Percentiles rank a stretch among this genome's conserved stretches.
phyloP scores from a whole-genome alignment of 768 basidiomycete genomes.

The Pleurotus tuber-regium region DNA sequence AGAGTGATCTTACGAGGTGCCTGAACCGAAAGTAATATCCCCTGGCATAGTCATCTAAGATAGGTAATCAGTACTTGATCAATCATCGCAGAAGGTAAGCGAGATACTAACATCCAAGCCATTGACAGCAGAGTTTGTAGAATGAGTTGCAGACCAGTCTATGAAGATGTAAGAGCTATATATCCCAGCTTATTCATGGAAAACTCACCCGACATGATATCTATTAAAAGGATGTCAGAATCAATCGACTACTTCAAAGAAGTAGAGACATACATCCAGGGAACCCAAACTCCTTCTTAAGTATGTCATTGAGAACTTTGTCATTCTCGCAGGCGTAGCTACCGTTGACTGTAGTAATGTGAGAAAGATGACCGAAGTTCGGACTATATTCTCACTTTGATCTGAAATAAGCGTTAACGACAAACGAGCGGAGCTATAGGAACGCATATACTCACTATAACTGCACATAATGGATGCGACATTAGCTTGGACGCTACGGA shows the following conservation, averaged over 20 bases:
- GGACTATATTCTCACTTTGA: slow-evolving; percentile 27
- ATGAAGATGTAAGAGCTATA: too few species aligned
- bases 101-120: slow-evolving; percentile 57
- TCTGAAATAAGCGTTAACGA: too few species aligned
- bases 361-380: too few species aligned
- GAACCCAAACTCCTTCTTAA: slow-evolving; percentile 76
- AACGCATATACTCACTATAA: slow-evolving; percentile 57
- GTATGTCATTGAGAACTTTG: slow-evolving; percentile 63
- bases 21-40: slow-evolving; percentile 45
- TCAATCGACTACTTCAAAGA: background rate
- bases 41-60: slow-evolving; percentile 79
- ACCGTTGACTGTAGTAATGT: slow-evolving; percentile 58
- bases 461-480: slow-evolving; percentile 75
- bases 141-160: slow-evolving; percentile 68
- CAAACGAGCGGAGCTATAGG: too few species aligned
- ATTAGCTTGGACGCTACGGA: slow-evolving; percentile 71
- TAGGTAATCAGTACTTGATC: too few species aligned
- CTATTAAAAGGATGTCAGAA: slow-evolving; percentile 21
- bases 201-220: slow-evolving; percentile 74
- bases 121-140: slow-evolving; percentile 55
- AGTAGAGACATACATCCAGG: slow-evolving; percentile 51
- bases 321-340: slow-evolving; percentile 77
- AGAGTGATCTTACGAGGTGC: too few species aligned
- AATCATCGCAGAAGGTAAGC: background rate
- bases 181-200: background rate